Evolutionary conservation across 106 monocot genomes (phyloP).

Genomic region (Amphibolis antarctica): DNA sequence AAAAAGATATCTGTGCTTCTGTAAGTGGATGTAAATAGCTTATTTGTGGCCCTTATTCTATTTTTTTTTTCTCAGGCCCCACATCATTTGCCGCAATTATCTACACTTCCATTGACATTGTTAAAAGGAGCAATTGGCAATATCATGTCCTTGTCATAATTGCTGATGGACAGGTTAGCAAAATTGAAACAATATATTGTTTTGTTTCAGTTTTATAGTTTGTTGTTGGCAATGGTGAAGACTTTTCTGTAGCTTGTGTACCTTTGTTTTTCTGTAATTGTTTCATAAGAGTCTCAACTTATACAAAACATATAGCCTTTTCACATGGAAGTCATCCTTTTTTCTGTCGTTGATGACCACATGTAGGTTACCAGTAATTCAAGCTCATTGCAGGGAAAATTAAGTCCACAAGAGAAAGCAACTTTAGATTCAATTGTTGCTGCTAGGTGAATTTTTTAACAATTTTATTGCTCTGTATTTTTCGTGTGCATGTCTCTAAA

Average conservation of each 20-base stretch:
- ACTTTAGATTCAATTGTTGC: conserved; percentile 80
- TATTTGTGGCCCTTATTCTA: too few relatives aligned
- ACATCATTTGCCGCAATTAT: conserved; percentile 93
- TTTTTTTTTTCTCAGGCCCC: conserved; percentile 41
- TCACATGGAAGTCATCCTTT: not conserved
- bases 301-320: not conserved
- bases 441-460: conserved; percentile 52
- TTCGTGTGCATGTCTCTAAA: not conserved
- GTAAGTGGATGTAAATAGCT: too few relatives aligned
- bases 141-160: conserved; percentile 96
- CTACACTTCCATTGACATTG: conserved; percentile 66
- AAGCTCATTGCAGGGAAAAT: conserved; percentile 26
- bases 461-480: not conserved
- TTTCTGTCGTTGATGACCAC: not conserved
- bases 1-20: too few relatives aligned
- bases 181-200: not conserved
- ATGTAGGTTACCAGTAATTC: conserved; percentile 62
- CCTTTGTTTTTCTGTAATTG: too few relatives aligned
- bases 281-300: too few relatives aligned
- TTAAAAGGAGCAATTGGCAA: conserved; percentile 71
- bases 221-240: conserved; percentile 24
- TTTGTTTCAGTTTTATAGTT: not conserved
- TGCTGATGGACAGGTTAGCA: conserved; percentile 86
- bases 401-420: conserved; percentile 71
- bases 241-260: too few relatives aligned